These are phyloP conservation scores for Komagataella populi DNA, from an alignment of 805 yeast species.

Conservation along the genomic window DNA sequence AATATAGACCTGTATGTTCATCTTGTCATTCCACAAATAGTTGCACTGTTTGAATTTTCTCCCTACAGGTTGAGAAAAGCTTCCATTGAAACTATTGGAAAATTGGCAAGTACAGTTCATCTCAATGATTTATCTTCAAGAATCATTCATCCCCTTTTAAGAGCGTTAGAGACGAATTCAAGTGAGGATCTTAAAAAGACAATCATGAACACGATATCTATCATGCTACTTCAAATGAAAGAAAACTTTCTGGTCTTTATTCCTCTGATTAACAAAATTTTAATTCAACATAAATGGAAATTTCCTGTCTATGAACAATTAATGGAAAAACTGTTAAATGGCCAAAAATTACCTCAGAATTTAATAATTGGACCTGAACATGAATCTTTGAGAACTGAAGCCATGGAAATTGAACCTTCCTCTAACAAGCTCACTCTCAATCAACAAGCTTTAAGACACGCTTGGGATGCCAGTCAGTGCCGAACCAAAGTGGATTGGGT, in stretches of 20 bases:
- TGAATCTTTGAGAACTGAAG: slow-evolving; percentile 24
- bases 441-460: slow-evolving; percentile 51
- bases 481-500: slow-evolving; percentile 95
- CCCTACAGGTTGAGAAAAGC: slow-evolving; percentile 50
- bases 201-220: slow-evolving; percentile 68
- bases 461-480: slow-evolving; percentile 88
- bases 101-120: slow-evolving; percentile 57
- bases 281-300: slow-evolving; percentile 50
- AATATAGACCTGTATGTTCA: slow-evolving; percentile 84
- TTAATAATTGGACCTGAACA: slow-evolving; percentile 54
- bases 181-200: slow-evolving; percentile 50
- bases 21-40: slow-evolving; percentile 75
- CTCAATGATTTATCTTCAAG: slow-evolving; percentile 83
- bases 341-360: slow-evolving; percentile 77
- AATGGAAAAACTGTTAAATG: slow-evolving; percentile 62
- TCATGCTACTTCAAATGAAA: slow-evolving; percentile 70
- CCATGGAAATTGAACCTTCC: slow-evolving; percentile 51
- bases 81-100: slow-evolving; percentile 76
- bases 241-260: slow-evolving; percentile 75
- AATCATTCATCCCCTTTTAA: slow-evolving; percentile 71
- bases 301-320: slow-evolving; percentile 70
- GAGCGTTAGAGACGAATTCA: slow-evolving; percentile 37
- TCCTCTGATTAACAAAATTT: slow-evolving; percentile 61
- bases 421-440: slow-evolving; percentile 63
- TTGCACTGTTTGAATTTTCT: slow-evolving; percentile 62